Conservation (phyloP, 441 rosid species). For the Sinapis alba region DNA sequence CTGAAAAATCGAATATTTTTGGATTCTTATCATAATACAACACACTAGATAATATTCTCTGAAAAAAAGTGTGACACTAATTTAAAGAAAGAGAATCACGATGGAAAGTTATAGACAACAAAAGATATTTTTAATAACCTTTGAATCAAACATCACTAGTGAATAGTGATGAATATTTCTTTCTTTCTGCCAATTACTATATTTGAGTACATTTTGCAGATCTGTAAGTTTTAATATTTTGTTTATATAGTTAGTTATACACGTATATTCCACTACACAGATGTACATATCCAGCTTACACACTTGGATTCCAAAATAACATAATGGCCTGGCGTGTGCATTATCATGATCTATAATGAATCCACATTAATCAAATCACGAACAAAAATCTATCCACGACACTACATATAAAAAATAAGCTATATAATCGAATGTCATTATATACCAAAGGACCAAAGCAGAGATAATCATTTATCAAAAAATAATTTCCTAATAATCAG, state of each 20-base stretch:
- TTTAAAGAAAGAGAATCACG: not conserved
- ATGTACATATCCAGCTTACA: constrained; percentile 5
- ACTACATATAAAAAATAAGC: not conserved
- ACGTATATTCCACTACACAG: constrained; percentile 17
- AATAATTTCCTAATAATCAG: not conserved
- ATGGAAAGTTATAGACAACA: not conserved
- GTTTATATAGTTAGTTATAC: not conserved
- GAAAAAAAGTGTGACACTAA: not conserved
- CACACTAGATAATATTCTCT: not conserved
- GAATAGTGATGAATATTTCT: not conserved
- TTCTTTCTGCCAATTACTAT: not conserved
- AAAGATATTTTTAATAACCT: not conserved
- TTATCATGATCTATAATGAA: not conserved
- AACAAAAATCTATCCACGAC: not conserved
- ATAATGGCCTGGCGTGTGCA: constrained; percentile 6
- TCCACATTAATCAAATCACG: not conserved
- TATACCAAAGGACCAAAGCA: not conserved
- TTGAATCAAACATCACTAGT: not conserved
- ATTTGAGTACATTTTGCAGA: not conserved
- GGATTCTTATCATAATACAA: not conserved
- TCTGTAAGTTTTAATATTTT: not conserved
- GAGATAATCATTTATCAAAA: not conserved
- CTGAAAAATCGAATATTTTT: not conserved
- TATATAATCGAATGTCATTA: not conserved
- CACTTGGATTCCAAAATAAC: constrained; percentile 3